Evolutionary conservation across 108 stramenopile genomes (phyloP), one percentile per base, ranked within the genome.

Genomic region (Skeletonema costatum): DNA sequence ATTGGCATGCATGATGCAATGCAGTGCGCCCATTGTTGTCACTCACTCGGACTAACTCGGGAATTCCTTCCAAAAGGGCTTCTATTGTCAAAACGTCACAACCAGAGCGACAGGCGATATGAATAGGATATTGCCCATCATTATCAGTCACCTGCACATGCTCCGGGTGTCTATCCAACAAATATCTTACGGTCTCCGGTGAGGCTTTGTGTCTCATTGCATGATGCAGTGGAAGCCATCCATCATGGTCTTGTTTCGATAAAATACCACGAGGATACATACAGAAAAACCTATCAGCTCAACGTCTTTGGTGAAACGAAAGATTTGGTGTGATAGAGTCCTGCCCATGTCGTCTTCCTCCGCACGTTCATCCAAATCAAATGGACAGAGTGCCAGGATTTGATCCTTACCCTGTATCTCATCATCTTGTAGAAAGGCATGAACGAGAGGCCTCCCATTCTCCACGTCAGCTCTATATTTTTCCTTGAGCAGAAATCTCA

Each of bases 181-280:
- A 17, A 42, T 31, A 17, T 21, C 48, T 56, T 46, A 70, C 31
- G 6, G 51, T 46, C 10, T 30, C 53, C 5, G 30, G 56, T 8
- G 50, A 41, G 3, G 68, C 50, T 0, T 69, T 2, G 17, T 69
- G 19, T 3, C 68, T 30, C 51, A 69, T 14, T 13, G 68, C 68
- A 13, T 70, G 69, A 16, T 70, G 69, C 44, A 70, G 69, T 36
- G 69, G 69, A n/a, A 70, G 50, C 46, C 42, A 50, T 14, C 60
- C 60, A 17, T 62, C 17, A 21, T 36, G 12, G 14, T 62, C 60
- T 36, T 32, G 60, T 62, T n/a, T n/a, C n/a, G n/a, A n/a, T n/a
- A n/a, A n/a, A n/a, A n/a, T n/a, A n/a, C n/a, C n/a, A n/a, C n/a
- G n/a, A n/a, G n/a, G n/a, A n/a, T n/a, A n/a, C n/a, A n/a, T n/a